Base-by-base conservation (phyloP, 2,329 filamentous ascomycete genomes). In the Hymenoscyphus albidus region DNA sequence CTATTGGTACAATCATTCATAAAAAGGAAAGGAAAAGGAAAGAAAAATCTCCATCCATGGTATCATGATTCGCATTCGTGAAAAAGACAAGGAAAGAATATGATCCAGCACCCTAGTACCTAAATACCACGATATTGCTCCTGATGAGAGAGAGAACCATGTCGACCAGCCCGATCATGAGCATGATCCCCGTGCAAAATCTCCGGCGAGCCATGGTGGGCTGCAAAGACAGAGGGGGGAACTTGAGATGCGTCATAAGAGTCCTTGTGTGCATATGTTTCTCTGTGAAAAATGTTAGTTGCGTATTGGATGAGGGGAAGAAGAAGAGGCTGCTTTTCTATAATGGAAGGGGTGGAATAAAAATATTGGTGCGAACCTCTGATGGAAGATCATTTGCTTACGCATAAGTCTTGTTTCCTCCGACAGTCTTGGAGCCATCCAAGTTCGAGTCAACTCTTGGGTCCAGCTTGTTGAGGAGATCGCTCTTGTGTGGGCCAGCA, bases 401-500 rank as follows among this genome's bases (percentile, higher is more conserved):
- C 10, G 69, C 61, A 71, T 78, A 77, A 16, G 80, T 82, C 74
- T 82, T 85, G 75, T 86, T 79, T 58, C 82, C 79, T 39, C 84
- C 85, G 5, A 82, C 22, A 0, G 85, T 86, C 76, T 80, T 80
- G 73, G 78, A 81, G 58, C 81, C 80, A 72, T 86, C 83, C 2
- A 82, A 79, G 69, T 86, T 78, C 12, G 80, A 82, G 74, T 86
- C 84, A 58, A 87, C 82, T 16, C 71, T 61, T 3, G 64, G 64
- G 13, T 69, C 69, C 27, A 78, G 44, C 77, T 85, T 85, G 79
- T 87, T 86, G 69, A 80, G 3, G 44, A 81, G 64, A 70, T 85
- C 81, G 40, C 75, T 79, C 75, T 81, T 81, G 77, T 87, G 84
- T 12, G 81, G 81, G 18, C 82, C 80, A 38, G 80, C 80, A 0